Percentiles rank a stretch among this genome's conserved stretches.
Evolutionary conservation across 305 asterid genomes (phyloP).

Genomic region (Solanum aculeatissimum): DNA sequence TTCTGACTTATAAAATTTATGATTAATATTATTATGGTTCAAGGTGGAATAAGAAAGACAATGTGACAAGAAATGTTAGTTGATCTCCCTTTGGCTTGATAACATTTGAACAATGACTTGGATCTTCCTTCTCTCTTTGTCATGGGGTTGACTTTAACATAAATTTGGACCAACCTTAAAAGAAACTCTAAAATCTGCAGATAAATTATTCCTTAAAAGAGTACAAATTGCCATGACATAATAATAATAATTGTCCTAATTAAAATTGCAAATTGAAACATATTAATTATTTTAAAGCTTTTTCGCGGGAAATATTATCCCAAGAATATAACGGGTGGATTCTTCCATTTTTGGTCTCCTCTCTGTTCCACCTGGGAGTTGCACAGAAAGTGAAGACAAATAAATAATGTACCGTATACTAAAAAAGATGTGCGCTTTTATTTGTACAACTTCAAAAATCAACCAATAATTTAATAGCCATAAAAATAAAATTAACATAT

Average conservation of each 20-base stretch:
- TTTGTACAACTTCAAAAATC: too few species aligned
- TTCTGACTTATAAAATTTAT: not conserved
- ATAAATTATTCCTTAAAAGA: not conserved
- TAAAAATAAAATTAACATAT: too few species aligned
- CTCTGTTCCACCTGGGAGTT: not conserved
- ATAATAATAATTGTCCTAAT: not conserved
- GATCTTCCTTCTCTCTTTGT: conserved; percentile 6
- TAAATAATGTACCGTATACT: not conserved
- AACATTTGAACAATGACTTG: conserved; percentile 56
- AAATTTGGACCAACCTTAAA: not conserved
- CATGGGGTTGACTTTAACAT: not conserved
- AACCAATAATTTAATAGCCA: too few species aligned
- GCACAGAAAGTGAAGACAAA: not conserved
- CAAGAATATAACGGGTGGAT: not conserved
- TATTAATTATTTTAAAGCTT: not conserved
- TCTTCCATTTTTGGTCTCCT: not conserved
- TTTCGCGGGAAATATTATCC: not conserved
- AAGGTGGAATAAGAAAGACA: not conserved
- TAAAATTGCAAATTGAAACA: not conserved
- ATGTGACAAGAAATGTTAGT: not conserved
- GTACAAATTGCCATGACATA: not conserved
- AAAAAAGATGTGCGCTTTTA: too few species aligned
- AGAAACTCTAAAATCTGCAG: not conserved
- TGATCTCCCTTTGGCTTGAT: conserved; percentile 20
- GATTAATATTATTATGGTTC: not conserved